Conservation (phyloP, 495 filamentous ascomycete species). For the Penicillium ochrochloron region DNA sequence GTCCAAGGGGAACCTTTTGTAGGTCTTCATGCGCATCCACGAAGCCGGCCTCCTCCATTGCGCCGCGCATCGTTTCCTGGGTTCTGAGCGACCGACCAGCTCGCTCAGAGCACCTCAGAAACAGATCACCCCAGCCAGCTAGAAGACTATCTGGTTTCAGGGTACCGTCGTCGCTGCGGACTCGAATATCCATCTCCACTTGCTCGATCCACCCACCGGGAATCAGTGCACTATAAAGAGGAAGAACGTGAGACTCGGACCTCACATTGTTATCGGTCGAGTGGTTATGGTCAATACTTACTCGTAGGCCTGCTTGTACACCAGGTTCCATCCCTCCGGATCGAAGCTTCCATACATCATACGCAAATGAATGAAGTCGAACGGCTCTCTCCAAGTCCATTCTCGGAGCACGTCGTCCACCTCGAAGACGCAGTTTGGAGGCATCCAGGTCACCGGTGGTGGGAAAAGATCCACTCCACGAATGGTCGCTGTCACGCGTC, state of each 20-base stretch:
- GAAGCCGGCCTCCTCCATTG: slow-evolving; percentile 38
- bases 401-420: slow-evolving; percentile 36
- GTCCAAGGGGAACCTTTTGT: slow-evolving; percentile 31
- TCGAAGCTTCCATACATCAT: slow-evolving; percentile 31
- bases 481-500: slow-evolving; percentile 21
- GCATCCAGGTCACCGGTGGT: slow-evolving; percentile 33
- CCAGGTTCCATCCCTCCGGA: slow-evolving; percentile 29
- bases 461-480: slow-evolving; percentile 31
- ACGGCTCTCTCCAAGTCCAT: slow-evolving; percentile 35
- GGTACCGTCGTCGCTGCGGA: slow-evolving; percentile 50
- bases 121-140: slow-evolving; percentile 21
- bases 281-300: background rate
- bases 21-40: slow-evolving; percentile 27
- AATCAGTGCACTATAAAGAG: slow-evolving; percentile 26
- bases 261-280: background rate
- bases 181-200: slow-evolving; percentile 48
- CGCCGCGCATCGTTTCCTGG: slow-evolving; percentile 25
- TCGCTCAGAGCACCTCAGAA: slow-evolving; percentile 24
- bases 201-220: slow-evolving; percentile 62
- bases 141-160: slow-evolving; percentile 37
- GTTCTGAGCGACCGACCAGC: slow-evolving; percentile 23
- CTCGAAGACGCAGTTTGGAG: slow-evolving; percentile 38
- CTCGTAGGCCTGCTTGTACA: slow-evolving; percentile 34
- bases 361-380: slow-evolving; percentile 40
- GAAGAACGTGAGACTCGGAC: background rate